Evolutionary conservation across 192 early-diverging fungal species (phyloP).

Genomic region (Chytriomyces hyalinus): DNA sequence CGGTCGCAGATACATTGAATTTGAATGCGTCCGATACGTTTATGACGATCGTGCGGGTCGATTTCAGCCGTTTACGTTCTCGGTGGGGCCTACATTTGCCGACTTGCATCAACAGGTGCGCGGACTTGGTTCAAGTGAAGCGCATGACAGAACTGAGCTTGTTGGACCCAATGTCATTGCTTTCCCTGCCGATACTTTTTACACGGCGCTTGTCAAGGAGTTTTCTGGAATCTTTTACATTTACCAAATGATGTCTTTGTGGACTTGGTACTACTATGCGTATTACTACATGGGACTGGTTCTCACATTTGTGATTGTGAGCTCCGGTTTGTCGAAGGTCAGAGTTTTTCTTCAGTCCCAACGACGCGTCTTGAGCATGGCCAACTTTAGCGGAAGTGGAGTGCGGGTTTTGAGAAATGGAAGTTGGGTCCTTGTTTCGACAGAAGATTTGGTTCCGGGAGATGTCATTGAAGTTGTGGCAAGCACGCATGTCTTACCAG

Average conservation of each 20-base stretch:
- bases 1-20: conserved; percentile 67
- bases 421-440: conserved; percentile 55
- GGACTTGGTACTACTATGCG: conserved; percentile 53
- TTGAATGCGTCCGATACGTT: conserved; percentile 77
- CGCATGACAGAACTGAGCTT: conserved; percentile 59
- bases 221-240: conserved; percentile 52
- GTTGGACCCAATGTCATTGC: conserved; percentile 74
- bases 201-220: conserved; percentile 62
- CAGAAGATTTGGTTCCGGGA: conserved; percentile 69
- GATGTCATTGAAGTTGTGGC: conserved; percentile 67
- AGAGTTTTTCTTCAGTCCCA: conserved; percentile 43
- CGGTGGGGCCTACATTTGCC: conserved; percentile 55
- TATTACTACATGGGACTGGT: conserved; percentile 59
- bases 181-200: conserved; percentile 65
- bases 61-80: conserved; percentile 65
- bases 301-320: conserved; percentile 47
- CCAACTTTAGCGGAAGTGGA: conserved; percentile 46
- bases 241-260: conserved; percentile 52
- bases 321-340: conserved; percentile 49
- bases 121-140: conserved; percentile 62
- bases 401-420: conserved; percentile 62
- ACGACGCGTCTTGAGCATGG: conserved; percentile 51
- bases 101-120: conserved; percentile 34
- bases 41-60: conserved; percentile 56
- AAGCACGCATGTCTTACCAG: conserved; percentile 58